phyloP scores from a whole-genome alignment of 306 rosid species.

The Vigna nakashimae region DNA sequence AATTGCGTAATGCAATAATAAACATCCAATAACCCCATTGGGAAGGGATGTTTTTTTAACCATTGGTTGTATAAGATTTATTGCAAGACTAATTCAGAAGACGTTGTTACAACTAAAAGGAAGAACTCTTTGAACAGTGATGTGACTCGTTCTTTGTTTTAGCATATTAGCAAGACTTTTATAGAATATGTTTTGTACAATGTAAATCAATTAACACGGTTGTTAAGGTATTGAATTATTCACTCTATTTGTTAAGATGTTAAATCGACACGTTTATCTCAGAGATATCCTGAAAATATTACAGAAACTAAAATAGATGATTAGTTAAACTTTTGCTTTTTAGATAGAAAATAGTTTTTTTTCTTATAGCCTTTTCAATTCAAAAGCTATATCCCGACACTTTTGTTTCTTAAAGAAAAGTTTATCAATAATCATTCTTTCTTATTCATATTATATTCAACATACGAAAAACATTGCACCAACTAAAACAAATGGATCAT shows the following conservation, averaged over 20 bases:
- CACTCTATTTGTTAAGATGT: too few species aligned
- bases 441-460: slow-evolving; percentile 2
- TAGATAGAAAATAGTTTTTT: neutral
- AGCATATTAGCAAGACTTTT: neutral
- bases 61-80: neutral
- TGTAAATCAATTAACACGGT: too few species aligned
- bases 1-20: neutral
- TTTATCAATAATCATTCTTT: neutral
- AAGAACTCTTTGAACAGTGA: too few species aligned
- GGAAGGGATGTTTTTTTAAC: neutral
- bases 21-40: neutral
- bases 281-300: too few species aligned
- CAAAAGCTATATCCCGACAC: neutral
- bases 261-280: too few species aligned
- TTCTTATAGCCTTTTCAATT: neutral
- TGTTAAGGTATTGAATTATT: too few species aligned
- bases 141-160: neutral
- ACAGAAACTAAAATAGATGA: too few species aligned
- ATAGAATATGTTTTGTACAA: neutral
- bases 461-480: neutral
- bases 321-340: too few species aligned
- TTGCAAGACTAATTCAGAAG: slow-evolving; percentile 4
- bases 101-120: neutral
- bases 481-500: neutral
- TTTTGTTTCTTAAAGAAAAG: neutral